Percentiles rank a stretch among this genome's conserved stretches.
These are phyloP conservation scores for Martiniozyma asiatica DNA, from an alignment of 1,139 yeast genomes.

Conservation along the genomic window DNA sequence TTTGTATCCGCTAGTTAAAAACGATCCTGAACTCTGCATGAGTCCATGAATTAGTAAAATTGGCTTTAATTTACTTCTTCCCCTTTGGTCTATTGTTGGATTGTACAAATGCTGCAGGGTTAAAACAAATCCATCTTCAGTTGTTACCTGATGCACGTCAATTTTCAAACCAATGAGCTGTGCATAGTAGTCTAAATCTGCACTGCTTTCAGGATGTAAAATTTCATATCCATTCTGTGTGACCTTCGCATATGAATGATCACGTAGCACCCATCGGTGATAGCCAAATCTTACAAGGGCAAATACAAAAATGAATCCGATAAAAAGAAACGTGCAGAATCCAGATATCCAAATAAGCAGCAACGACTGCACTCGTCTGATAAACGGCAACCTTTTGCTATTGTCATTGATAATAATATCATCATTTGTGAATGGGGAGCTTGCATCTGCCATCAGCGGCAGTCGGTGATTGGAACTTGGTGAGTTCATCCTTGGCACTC, in stretches of 20 bases:
- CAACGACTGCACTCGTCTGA: too few relatives aligned
- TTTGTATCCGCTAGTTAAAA: constrained; percentile 62
- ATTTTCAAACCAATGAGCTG: constrained; percentile 47
- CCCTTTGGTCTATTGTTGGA: constrained; percentile 24
- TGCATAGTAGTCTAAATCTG: constrained; percentile 56
- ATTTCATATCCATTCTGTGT: constrained; percentile 21
- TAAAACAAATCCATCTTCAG: constrained; percentile 72
- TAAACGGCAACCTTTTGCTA: too few relatives aligned
- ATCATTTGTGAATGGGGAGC: too few relatives aligned
- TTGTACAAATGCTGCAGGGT: constrained; percentile 52
- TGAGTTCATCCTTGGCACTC: too few relatives aligned
- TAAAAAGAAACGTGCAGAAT: constrained; percentile 13
- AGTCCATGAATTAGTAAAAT: constrained; percentile 75
- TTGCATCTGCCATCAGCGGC: too few relatives aligned
- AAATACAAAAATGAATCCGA: constrained; percentile 9
- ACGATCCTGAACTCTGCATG: constrained; percentile 78
- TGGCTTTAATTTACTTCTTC: constrained; percentile 31
- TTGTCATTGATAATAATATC: too few relatives aligned
- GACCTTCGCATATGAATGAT: constrained; percentile 9
- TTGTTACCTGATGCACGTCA: constrained; percentile 46
- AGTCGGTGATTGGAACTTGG: too few relatives aligned
- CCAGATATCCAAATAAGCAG: too few relatives aligned
- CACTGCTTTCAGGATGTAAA: constrained; percentile 22
- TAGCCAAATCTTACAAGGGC: constrained; percentile 6
- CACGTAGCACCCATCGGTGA: constrained; percentile 9